phyloP scores from a whole-genome alignment of 805 yeast species.

The Metschnikowia koreensis region DNA sequence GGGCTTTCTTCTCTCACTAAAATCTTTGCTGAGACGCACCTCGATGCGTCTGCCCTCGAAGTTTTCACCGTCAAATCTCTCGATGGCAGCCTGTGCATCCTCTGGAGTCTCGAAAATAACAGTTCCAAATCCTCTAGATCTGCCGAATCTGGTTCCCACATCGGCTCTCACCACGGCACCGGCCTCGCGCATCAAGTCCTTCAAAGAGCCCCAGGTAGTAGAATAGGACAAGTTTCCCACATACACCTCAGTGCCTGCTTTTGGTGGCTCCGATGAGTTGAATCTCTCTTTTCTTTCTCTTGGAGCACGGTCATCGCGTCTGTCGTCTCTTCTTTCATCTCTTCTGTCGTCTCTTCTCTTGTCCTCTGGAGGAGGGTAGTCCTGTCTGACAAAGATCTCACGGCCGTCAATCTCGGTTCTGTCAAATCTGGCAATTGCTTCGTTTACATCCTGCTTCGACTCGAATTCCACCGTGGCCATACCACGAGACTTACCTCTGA shows the following conservation, averaged over 20 bases:
- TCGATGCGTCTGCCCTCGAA: constrained; percentile 76
- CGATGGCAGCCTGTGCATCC: constrained; percentile 72
- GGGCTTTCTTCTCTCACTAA: constrained; percentile 15
- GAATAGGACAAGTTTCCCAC: constrained; percentile 81
- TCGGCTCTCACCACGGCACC: constrained; percentile 86
- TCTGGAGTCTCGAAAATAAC: constrained; percentile 66
- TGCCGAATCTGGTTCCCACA: constrained; percentile 61
- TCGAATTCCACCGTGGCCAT: constrained; percentile 89
- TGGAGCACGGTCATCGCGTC: constrained; percentile 17
- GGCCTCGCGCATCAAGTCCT: constrained; percentile 74
- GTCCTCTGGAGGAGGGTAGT: constrained; percentile 73
- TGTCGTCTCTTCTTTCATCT: constrained; percentile 13
- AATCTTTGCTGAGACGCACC: constrained; percentile 64
- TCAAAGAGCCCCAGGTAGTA: constrained; percentile 79
- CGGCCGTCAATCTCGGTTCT: constrained; percentile 68
- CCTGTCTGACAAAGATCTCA: constrained; percentile 84
- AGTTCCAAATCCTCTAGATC: constrained; percentile 84
- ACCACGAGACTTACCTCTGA: constrained; percentile 79
- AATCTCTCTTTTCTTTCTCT: constrained; percentile 16
- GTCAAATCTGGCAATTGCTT: constrained; percentile 69
- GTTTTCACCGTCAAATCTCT: constrained; percentile 62
- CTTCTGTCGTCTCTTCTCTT: constrained; percentile 25
- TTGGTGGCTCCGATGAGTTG: constrained; percentile 17
- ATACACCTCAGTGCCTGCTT: constrained; percentile 59
- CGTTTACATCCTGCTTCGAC: constrained; percentile 58